These are phyloP conservation scores for Wickerhamiella cacticola DNA, from an alignment of 805 yeast species.

Conservation along the genomic window DNA sequence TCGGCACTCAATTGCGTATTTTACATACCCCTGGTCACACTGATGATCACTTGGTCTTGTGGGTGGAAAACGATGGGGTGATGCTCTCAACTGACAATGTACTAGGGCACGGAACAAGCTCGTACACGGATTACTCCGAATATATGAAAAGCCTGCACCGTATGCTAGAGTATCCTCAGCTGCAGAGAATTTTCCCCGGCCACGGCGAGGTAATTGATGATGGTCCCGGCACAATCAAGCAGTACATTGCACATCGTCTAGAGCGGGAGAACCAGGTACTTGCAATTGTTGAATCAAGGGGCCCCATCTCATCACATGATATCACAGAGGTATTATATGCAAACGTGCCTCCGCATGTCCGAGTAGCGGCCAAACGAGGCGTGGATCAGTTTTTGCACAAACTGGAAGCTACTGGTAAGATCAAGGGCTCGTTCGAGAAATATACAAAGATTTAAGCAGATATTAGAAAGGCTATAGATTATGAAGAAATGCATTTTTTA, in stretches of 20 bases:
- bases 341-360: constrained; percentile 22
- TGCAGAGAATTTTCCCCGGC: constrained; percentile 28
- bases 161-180: constrained; percentile 21
- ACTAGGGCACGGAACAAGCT: constrained; percentile 31
- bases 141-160: constrained; percentile 26
- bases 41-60: constrained; percentile 29
- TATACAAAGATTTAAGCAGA: not conserved
- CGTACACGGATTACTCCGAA: constrained; percentile 25
- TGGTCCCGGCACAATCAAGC: constrained; percentile 24
- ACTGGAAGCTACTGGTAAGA: constrained; percentile 21
- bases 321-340: constrained; percentile 24
- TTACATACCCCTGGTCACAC: constrained; percentile 31
- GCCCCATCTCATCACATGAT: constrained; percentile 16
- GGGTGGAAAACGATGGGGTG: constrained; percentile 28
- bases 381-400: constrained; percentile 26
- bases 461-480: not conserved
- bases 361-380: constrained; percentile 27
- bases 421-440: not conserved
- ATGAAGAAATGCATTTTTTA: not conserved
- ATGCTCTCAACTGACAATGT: constrained; percentile 31
- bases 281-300: constrained; percentile 15
- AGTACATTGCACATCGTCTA: constrained; percentile 29
- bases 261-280: constrained; percentile 28
- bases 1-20: constrained; percentile 25
- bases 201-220: constrained; percentile 29